phyloP scores from a whole-genome alignment of 2,329 filamentous ascomycete genomes.

The Rasamsonia emersonii region DNA sequence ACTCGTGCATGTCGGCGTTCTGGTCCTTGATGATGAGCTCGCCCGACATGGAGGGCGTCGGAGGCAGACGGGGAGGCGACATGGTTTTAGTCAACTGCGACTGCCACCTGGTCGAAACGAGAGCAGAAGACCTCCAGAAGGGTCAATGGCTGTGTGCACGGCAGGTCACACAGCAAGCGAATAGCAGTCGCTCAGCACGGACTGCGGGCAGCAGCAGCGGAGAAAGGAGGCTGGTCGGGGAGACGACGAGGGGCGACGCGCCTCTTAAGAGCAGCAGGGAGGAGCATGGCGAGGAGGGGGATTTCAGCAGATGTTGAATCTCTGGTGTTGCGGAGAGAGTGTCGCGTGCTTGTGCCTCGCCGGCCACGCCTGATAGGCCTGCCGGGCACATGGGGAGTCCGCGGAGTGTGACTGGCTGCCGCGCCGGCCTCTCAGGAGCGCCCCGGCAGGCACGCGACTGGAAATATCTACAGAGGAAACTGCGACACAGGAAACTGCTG shows the following conservation, averaged over 20 bases:
- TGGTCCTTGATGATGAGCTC: conserved; percentile 30
- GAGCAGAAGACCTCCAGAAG: too few relatives aligned
- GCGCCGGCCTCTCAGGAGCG: conserved; percentile 10
- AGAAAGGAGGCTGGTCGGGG: too few relatives aligned
- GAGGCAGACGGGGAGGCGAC: conserved; percentile 27
- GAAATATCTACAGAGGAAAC: too few relatives aligned
- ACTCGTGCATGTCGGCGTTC: conserved; percentile 21
- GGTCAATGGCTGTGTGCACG: too few relatives aligned
- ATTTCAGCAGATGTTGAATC: neutral
- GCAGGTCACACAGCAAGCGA: too few relatives aligned
- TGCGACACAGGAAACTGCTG: too few relatives aligned
- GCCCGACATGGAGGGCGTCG: conserved; percentile 31
- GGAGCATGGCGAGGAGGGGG: neutral
- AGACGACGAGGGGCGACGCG: too few relatives aligned
- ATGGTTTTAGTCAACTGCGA: too few relatives aligned
- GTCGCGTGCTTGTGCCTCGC: conserved; percentile 26
- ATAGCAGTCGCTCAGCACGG: too few relatives aligned
- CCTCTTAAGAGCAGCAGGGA: too few relatives aligned
- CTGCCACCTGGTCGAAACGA: too few relatives aligned
- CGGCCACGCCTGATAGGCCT: conserved; percentile 2
- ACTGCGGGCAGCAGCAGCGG: too few relatives aligned
- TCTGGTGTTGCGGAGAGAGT: conserved; percentile 14
- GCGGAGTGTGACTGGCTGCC: conserved; percentile 18
- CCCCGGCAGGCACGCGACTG: conserved; percentile 23
- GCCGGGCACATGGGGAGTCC: conserved; percentile 21